These are phyloP conservation scores for Colletotrichum endophyticum DNA, from an alignment of 2,329 filamentous ascomycete species.

Conservation along the genomic window DNA sequence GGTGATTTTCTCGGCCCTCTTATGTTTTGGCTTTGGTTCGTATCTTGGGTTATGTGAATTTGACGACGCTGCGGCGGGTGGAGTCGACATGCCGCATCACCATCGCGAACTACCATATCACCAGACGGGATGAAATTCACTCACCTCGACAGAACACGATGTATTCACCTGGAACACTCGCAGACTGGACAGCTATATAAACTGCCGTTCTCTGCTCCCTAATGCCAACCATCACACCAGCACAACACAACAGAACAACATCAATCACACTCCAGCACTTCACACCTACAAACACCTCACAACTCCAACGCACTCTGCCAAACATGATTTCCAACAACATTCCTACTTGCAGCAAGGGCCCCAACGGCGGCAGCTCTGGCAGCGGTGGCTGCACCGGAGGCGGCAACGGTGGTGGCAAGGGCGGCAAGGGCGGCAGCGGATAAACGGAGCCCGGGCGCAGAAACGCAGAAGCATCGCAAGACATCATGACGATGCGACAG, in stretches of 20 bases:
- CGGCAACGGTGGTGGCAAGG: not conserved
- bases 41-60: not conserved
- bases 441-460: not conserved
- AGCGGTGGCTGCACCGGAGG: not conserved
- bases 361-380: not conserved
- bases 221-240: not conserved
- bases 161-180: not conserved
- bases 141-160: not conserved
- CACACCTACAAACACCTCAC: not conserved
- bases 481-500: not conserved
- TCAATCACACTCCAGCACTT: not conserved
- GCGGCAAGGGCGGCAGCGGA: not conserved
- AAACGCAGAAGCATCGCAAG: not conserved
- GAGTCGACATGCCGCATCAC: not conserved
- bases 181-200: not conserved
- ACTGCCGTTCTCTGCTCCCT: not conserved
- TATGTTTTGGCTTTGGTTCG: not conserved
- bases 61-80: not conserved
- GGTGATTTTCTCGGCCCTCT: not conserved
- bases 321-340: not conserved
- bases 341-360: not conserved
- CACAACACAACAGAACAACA: not conserved
- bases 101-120: not conserved
- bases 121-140: not conserved
- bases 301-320: not conserved